These are phyloP conservation scores for Cercophora newfieldiana DNA, from an alignment of 495 filamentous ascomycete genomes.

Conservation along the genomic window DNA sequence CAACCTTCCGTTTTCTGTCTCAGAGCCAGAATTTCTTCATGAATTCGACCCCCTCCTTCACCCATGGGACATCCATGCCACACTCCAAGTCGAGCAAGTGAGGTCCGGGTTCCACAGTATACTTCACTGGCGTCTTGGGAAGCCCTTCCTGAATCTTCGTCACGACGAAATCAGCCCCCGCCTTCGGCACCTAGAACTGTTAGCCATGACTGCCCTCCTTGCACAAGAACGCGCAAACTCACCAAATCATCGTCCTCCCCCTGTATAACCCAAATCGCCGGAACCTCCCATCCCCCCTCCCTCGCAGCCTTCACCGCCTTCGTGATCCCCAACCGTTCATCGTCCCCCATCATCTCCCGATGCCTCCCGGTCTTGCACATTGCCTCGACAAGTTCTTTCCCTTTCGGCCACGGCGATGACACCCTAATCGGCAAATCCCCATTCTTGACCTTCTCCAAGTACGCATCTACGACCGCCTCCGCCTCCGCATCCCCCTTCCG, in stretches of 20 bases:
- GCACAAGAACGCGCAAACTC: not conserved
- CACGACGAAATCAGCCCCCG: slow-evolving; percentile 23
- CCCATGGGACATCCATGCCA: slow-evolving; percentile 13
- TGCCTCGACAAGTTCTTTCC: slow-evolving; percentile 2
- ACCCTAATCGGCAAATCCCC: slow-evolving; percentile 10
- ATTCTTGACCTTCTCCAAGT: not conserved
- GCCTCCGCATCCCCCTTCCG: not conserved
- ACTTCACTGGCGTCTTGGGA: slow-evolving; percentile 15
- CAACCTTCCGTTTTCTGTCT: not conserved
- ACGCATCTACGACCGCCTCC: slow-evolving; percentile 13
- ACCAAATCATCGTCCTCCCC: slow-evolving; percentile 20
- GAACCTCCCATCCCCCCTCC: slow-evolving; percentile 7
- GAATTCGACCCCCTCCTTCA: slow-evolving; percentile 26
- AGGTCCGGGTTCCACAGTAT: slow-evolving; percentile 17
- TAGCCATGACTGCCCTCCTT: not conserved
- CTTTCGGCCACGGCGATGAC: slow-evolving; percentile 11
- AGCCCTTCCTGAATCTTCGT: slow-evolving; percentile 7
- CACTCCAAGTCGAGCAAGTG: slow-evolving; percentile 23
- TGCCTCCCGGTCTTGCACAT: slow-evolving; percentile 7
- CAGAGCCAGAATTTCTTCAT: slow-evolving; percentile 22
- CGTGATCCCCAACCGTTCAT: slow-evolving; percentile 15
- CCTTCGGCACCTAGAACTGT: slow-evolving; percentile 8
- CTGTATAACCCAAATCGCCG: slow-evolving; percentile 26
- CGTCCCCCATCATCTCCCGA: slow-evolving; percentile 16
- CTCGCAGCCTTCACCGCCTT: slow-evolving; percentile 11